These are phyloP conservation scores for Austroboletus eburneus DNA, from an alignment of 768 basidiomycete genomes.

Conservation along the genomic window DNA sequence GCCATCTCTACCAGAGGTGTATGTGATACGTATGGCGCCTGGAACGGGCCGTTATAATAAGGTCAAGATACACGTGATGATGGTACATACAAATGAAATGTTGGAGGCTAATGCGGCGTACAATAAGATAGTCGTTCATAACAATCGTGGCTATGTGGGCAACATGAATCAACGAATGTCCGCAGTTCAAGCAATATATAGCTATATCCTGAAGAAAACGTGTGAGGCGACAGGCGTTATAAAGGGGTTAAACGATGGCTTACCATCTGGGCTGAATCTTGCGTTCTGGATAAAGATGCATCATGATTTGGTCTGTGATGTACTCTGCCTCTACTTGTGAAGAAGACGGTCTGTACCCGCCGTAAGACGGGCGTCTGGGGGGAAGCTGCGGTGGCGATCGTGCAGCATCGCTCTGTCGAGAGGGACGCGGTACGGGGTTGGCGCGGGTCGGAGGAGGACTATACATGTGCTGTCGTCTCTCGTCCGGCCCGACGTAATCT, in stretches of 20 bases:
- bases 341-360: constrained; percentile 16
- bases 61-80: constrained; percentile 10
- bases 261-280: constrained; percentile 32
- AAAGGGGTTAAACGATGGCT: neutral
- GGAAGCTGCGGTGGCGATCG: constrained; percentile 14
- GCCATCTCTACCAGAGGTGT: neutral
- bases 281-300: constrained; percentile 32
- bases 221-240: neutral
- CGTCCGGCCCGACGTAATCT: constrained; percentile 5
- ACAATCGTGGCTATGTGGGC: constrained; percentile 7
- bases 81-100: constrained; percentile 16
- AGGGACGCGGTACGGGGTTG: neutral
- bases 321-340: constrained; percentile 31
- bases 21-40: neutral
- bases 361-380: constrained; percentile 9
- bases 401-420: constrained; percentile 18
- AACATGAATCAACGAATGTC: constrained; percentile 7
- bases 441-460: constrained; percentile 3
- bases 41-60: constrained; percentile 8
- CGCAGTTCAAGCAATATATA: neutral
- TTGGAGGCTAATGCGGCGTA: constrained; percentile 10
- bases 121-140: constrained; percentile 12
- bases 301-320: constrained; percentile 33
- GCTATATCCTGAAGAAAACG: constrained; percentile 19
- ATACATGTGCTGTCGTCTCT: constrained; percentile 2